Percentiles rank a stretch among this genome's conserved stretches.
Conservation (phyloP, 169 alveolate genomes). For the Plasmodium chabaudi region DNA sequence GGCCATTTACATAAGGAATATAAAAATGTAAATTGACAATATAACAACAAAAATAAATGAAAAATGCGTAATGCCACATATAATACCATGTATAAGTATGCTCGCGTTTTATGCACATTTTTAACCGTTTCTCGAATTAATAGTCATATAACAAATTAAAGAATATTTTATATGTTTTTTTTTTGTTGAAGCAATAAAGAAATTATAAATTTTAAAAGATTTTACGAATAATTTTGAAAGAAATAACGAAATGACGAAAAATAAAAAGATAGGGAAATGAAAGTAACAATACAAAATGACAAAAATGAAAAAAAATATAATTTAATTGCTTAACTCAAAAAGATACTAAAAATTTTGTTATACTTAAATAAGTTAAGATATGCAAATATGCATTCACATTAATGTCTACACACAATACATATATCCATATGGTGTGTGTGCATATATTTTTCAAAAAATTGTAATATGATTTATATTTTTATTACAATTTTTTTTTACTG, state of each 20-base stretch:
- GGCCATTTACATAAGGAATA: too few relatives aligned
- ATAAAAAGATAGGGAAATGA: slow-evolving; percentile 8
- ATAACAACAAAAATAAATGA: too few relatives aligned
- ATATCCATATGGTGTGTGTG: too few relatives aligned
- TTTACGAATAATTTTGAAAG: slow-evolving; percentile 29
- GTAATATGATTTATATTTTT: too few relatives aligned
- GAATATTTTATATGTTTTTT: slow-evolving; percentile 1
- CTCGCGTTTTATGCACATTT: neutral
- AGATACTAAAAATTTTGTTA: too few relatives aligned
- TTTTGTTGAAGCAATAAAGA: slow-evolving; percentile 17
- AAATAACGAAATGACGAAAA: slow-evolving; percentile 8
- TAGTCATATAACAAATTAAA: slow-evolving; percentile 70
- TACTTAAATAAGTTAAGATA: too few relatives aligned
- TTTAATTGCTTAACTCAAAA: too few relatives aligned
- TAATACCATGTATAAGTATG: slow-evolving; percentile 4
- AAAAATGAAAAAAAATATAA: neutral
- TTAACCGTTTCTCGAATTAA: slow-evolving; percentile 15
- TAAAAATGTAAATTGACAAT: too few relatives aligned
- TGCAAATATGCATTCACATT: too few relatives aligned
- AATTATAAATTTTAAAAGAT: slow-evolving; percentile 45
- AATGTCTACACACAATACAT: too few relatives aligned
- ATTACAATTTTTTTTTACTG: neutral
- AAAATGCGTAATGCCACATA: neutral
- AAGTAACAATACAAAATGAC: neutral
- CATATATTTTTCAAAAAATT: too few relatives aligned